Base-by-base conservation (phyloP, 2,329 filamentous ascomycete genomes). In the Fusarium nisikadoi region DNA sequence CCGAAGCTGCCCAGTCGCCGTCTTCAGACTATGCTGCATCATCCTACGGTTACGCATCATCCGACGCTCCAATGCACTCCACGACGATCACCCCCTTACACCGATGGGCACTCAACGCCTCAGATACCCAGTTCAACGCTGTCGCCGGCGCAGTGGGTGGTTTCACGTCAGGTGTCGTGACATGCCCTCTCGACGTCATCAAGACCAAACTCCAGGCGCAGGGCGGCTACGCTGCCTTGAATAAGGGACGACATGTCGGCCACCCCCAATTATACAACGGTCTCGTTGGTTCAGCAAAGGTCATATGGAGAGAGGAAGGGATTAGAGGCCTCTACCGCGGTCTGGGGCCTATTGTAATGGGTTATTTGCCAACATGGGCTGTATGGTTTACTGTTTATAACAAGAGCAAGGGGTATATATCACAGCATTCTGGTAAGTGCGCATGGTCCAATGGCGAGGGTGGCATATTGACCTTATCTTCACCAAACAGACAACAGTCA, bases 331-430 rank as follows among this genome's bases (percentile, higher is more conserved):
- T 99, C 86, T 99, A 99, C 80, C 90, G 96, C 81, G 96, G 96
- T 17, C 85, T 99, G 57, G 95, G 95, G 0, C 96, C 96, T 23
- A 98, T 99, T 85, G 90, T 99, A 75, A 84, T 99, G 79, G 96
- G 96, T 17, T 99, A 99, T 82, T 84, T 99, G 67, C 96, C 96
- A 8, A 99, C 96, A 1, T 99, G 96, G 96, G 96, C 95, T 29
- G 95, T 99, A 57, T 99, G 97, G 87, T 94, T 99, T 82, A 97
- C 94, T 27, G 93, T 98, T 41, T 99, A 99, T 82, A 96, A 98
- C 81, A 92, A 92, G 79, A 93, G 93, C 78, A 96, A 97, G 81
- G 89, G 89, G 56, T 91, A 89, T 76, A 88, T 95, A 80, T 89
- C 89, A 74, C 86, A 91, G 57, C 85, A 91, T 71, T 88, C 92